These are phyloP conservation scores for Volvariella surrecta DNA, from an alignment of 1,284 basidiomycete genomes.

Conservation along the genomic window DNA sequence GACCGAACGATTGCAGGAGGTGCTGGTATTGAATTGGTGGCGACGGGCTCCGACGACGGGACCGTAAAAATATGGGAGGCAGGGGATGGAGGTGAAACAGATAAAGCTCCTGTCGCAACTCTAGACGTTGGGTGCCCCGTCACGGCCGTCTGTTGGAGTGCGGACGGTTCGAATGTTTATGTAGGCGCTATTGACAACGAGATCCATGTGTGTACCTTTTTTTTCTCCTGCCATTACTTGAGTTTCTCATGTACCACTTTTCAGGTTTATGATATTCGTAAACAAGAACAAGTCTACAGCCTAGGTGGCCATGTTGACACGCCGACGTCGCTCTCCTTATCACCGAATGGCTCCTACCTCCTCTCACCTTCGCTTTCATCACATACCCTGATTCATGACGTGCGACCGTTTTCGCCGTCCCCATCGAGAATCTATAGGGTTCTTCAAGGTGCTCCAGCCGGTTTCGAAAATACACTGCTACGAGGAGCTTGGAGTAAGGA, in stretches of 20 bases:
- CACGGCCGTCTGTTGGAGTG: constrained; percentile 88
- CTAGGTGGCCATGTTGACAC: constrained; percentile 84
- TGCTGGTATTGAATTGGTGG: constrained; percentile 74
- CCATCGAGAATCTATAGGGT: constrained; percentile 75
- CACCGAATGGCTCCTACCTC: constrained; percentile 75
- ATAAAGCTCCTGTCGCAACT: constrained; percentile 67
- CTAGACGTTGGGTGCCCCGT: constrained; percentile 84
- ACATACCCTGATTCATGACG: constrained; percentile 80
- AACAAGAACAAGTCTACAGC: constrained; percentile 67
- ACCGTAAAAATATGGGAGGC: constrained; percentile 85
- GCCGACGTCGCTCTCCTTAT: constrained; percentile 80
- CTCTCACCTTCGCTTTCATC: constrained; percentile 87
- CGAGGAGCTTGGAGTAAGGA: constrained; percentile 78
- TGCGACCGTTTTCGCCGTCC: constrained; percentile 83
- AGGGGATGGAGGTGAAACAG: constrained; percentile 42
- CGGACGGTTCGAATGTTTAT: constrained; percentile 80
- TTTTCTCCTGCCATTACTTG: constrained; percentile 4
- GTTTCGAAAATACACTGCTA: constrained; percentile 81
- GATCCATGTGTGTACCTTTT: constrained; percentile 59
- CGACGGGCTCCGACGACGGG: constrained; percentile 85
- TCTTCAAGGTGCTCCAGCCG: constrained; percentile 79
- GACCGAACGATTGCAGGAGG: constrained; percentile 78
- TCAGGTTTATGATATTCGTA: constrained; percentile 83
- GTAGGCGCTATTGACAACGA: constrained; percentile 91
- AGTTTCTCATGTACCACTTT: constrained; percentile 3